phyloP scores from a whole-genome alignment of 805 yeast species.

The Ogataea polymorpha region DNA sequence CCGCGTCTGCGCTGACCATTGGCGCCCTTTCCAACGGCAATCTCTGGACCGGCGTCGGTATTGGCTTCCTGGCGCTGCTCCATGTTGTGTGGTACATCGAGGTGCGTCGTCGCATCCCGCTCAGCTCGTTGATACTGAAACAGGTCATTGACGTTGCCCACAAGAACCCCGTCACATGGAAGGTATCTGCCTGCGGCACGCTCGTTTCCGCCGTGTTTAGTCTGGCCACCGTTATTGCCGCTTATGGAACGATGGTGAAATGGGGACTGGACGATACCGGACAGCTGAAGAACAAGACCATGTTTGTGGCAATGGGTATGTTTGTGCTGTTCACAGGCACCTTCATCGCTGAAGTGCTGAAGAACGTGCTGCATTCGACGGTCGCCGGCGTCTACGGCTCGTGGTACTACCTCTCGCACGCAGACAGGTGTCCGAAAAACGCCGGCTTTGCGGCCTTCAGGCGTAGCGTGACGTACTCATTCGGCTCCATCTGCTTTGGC shows the following conservation, averaged over 20 bases:
- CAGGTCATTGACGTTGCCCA: slow-evolving; percentile 67
- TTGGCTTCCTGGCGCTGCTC: slow-evolving; percentile 30
- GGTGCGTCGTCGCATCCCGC: slow-evolving; percentile 21
- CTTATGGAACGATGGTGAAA: slow-evolving; percentile 6
- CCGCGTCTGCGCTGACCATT: slow-evolving; percentile 67
- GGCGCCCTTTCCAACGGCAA: slow-evolving; percentile 61
- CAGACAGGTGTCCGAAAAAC: slow-evolving; percentile 61
- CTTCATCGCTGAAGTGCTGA: slow-evolving; percentile 76
- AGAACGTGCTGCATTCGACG: slow-evolving; percentile 74
- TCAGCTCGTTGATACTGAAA: slow-evolving; percentile 23
- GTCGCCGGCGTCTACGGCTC: slow-evolving; percentile 84
- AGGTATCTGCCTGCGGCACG: slow-evolving; percentile 6
- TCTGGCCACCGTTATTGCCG: neutral
- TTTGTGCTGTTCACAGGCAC: slow-evolving; percentile 77
- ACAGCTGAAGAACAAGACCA: slow-evolving; percentile 12
- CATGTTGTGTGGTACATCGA: slow-evolving; percentile 12
- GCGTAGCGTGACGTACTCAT: slow-evolving; percentile 78
- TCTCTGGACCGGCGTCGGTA: slow-evolving; percentile 70
- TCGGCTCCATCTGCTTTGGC: slow-evolving; percentile 89
- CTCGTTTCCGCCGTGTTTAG: slow-evolving; percentile 4
- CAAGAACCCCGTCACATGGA: slow-evolving; percentile 61
- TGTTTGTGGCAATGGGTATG: slow-evolving; percentile 34
- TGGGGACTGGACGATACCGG: slow-evolving; percentile 21
- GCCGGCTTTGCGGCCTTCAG: slow-evolving; percentile 76
- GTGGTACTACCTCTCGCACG: slow-evolving; percentile 69